These are phyloP conservation scores for Letharia columbiana DNA, from an alignment of 495 filamentous ascomycete genomes.

Conservation along the genomic window DNA sequence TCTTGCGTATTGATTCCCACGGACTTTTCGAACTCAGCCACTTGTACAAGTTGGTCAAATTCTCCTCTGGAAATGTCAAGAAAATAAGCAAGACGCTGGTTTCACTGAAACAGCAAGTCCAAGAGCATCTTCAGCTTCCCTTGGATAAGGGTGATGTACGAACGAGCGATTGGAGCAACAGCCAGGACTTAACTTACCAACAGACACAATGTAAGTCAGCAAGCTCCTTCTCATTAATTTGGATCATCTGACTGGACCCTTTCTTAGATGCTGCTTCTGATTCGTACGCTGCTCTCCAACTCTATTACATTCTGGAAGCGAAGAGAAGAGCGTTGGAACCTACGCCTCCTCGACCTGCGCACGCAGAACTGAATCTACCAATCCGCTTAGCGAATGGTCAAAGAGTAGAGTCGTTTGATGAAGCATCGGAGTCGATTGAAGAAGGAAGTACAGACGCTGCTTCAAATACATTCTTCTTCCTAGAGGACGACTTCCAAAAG, in stretches of 20 bases:
- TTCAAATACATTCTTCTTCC: slow-evolving; percentile 4
- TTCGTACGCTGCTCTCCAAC: slow-evolving; percentile 68
- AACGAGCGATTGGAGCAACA: slow-evolving; percentile 55
- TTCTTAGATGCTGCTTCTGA: slow-evolving; percentile 68
- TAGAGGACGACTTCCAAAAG: slow-evolving; percentile 18
- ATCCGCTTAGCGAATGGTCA: slow-evolving; percentile 43
- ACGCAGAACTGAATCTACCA: slow-evolving; percentile 56
- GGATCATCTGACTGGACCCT: slow-evolving; percentile 13
- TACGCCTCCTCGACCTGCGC: slow-evolving; percentile 56
- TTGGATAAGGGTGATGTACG: slow-evolving; percentile 65
- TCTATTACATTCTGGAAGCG: slow-evolving; percentile 60
- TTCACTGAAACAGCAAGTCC: slow-evolving; percentile 55
- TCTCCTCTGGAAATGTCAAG: slow-evolving; percentile 40
- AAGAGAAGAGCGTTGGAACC: slow-evolving; percentile 57
- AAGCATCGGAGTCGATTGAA: slow-evolving; percentile 25
- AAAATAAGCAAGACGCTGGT: slow-evolving; percentile 59
- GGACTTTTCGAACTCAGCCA: slow-evolving; percentile 75
- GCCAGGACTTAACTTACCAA: slow-evolving; percentile 44
- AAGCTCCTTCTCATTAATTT: neutral
- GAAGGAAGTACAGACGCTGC: slow-evolving; percentile 14
- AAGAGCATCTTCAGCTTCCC: slow-evolving; percentile 66
- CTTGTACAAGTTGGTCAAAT: slow-evolving; percentile 65
- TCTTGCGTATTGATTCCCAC: slow-evolving; percentile 50
- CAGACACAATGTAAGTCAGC: slow-evolving; percentile 61
- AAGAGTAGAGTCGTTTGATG: slow-evolving; percentile 30